A percentile compares a stretch with the other conserved stretches of the same genome.
phyloP scores from a whole-genome alignment of 306 rosid genomes.

The Hippophae tibetana region DNA sequence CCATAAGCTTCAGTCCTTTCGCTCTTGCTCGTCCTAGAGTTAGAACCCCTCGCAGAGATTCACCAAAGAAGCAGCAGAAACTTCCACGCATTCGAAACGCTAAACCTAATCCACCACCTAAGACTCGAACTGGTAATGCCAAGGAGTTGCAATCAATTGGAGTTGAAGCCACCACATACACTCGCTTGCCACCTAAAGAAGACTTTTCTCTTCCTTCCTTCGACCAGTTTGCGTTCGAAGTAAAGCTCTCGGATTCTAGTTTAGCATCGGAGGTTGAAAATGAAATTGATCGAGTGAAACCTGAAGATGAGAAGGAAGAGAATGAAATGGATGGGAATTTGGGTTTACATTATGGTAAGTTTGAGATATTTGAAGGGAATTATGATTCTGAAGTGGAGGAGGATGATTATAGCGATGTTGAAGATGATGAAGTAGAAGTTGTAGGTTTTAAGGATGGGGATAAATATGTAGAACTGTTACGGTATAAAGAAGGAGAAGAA shows the following conservation, averaged over 20 bases:
- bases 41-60: constrained; percentile 25
- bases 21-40: constrained; percentile 45
- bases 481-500: constrained; percentile 12
- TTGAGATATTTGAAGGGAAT: constrained; percentile 26
- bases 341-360: constrained; percentile 8
- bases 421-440: not conserved
- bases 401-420: constrained; percentile 4
- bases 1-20: constrained; percentile 39
- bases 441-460: not conserved
- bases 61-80: constrained; percentile 18
- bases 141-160: constrained; percentile 33
- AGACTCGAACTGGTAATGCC: constrained; percentile 14
- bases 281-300: constrained; percentile 16
- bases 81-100: constrained; percentile 7
- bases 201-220: constrained; percentile 36
- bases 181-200: constrained; percentile 67
- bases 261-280: constrained; percentile 23
- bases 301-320: constrained; percentile 14
- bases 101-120: constrained; percentile 20
- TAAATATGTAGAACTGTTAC: constrained; percentile 9
- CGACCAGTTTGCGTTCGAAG: constrained; percentile 33
- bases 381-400: constrained; percentile 27
- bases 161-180: constrained; percentile 76
- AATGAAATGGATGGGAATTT: constrained; percentile 11
- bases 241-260: constrained; percentile 60